Evolutionary conservation across 441 rosid genomes (phyloP), one percentile per base, ranked within the genome.

Genomic region (Macaranga tanarius): DNA sequence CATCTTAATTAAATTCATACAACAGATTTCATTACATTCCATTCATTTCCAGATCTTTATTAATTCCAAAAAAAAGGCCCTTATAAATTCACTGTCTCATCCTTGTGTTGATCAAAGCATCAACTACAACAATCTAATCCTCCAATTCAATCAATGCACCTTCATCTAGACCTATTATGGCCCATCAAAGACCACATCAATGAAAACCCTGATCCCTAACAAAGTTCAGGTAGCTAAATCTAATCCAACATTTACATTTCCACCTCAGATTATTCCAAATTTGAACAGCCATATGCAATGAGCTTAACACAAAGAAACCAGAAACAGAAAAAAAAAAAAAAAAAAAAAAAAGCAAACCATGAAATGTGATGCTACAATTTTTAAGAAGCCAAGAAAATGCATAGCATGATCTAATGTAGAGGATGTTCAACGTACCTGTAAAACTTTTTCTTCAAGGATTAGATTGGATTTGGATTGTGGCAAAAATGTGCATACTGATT

Each of bases 391-490:
- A 20, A 54, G 1, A 28, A 5, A 28, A 15, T n/a, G 0, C 7
- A 1, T 7, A 7, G 1, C 4, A 42, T 8, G n/a, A 60, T 20
- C 48, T 42, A 42, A 31, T 10, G 11, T 45, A 48, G 8, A 47
- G 3, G 7, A 22, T 47, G 20, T 19, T 47, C 10, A 28, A 47
- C 48, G n/a, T 60, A 71, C 74, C 74, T 71, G 60, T 40, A n/a
- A 48, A 28, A 2, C 10, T 45, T 12, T 60, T 55, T 71, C 15
- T 61, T 48, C 40, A 28, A 10, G 26, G 65, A 70, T 38, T 34
- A 60, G 55, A 60, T 58, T 48, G n/a, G 59, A 22, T 68, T 12
- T 67, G 58, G 66, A 70, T 47, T 71, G 38, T 70, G 74, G 74
- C 34, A 28, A 59, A 61, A 16, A 26, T 2, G 16, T 20, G 15